Conservation (phyloP, 495 filamentous ascomycete genomes). For the Poronia punctata region DNA sequence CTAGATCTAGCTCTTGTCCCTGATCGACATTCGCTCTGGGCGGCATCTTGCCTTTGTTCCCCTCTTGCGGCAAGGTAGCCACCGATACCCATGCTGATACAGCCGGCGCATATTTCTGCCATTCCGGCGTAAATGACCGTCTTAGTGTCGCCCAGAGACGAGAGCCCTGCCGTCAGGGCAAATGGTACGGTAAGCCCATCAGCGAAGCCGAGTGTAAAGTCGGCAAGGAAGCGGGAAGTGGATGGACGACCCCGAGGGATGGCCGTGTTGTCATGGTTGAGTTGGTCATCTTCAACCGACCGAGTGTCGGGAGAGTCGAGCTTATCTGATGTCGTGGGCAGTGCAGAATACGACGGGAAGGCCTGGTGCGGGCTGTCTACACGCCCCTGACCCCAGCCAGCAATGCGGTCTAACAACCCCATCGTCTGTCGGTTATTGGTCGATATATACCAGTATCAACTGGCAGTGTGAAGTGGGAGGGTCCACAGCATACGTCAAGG, state of each 20-base stretch:
- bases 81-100: slow-evolving; percentile 65
- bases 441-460: too few species aligned
- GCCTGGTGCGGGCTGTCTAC: slow-evolving; percentile 5
- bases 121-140: slow-evolving; percentile 65
- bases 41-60: slow-evolving; percentile 37
- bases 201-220: slow-evolving; percentile 49
- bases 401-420: background rate
- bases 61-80: slow-evolving; percentile 66
- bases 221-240: slow-evolving; percentile 28
- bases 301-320: background rate
- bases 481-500: too few species aligned
- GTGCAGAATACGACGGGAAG: slow-evolving; percentile 13
- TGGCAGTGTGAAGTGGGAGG: too few species aligned
- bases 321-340: slow-evolving; percentile 6
- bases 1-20: slow-evolving; percentile 4
- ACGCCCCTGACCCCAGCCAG: slow-evolving; percentile 3
- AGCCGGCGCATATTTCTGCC: slow-evolving; percentile 60
- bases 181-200: slow-evolving; percentile 63
- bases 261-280: slow-evolving; percentile 4
- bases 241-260: background rate
- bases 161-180: slow-evolving; percentile 56
- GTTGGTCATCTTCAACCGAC: background rate
- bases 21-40: background rate
- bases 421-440: background rate
- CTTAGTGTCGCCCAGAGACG: slow-evolving; percentile 52